These are phyloP conservation scores for Brassica juncea DNA, from an alignment of 345 rosid genomes.

Conservation along the genomic window DNA sequence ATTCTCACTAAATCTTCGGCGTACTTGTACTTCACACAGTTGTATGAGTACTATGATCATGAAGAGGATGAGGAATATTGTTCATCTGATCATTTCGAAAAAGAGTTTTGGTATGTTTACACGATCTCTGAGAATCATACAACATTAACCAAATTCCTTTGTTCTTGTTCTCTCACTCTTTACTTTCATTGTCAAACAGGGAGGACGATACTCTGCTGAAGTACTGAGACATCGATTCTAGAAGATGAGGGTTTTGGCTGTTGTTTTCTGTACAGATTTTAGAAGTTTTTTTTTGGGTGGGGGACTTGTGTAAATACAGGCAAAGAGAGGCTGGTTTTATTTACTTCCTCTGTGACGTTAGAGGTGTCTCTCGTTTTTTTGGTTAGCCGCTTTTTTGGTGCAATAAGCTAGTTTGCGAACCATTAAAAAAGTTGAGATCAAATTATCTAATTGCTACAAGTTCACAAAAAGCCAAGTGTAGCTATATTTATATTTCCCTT, in stretches of 20 bases:
- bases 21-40: conserved; percentile 30
- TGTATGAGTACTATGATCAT: conserved; percentile 22
- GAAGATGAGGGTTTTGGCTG: conserved; percentile 1
- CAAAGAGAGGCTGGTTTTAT: conserved; percentile 4
- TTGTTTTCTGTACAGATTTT: conserved; percentile 9
- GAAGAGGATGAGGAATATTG: conserved; percentile 12
- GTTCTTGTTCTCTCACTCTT: conserved; percentile 17
- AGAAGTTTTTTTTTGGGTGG: neutral
- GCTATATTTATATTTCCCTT: neutral
- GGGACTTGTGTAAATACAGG: conserved; percentile 13
- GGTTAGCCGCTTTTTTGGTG: neutral
- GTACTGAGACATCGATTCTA: conserved; percentile 5
- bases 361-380: neutral
- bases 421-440: neutral
- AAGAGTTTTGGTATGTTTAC: conserved; percentile 28
- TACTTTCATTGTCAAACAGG: conserved; percentile 28
- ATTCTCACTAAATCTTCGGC: neutral
- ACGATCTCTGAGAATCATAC: conserved; percentile 4
- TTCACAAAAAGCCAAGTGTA: neutral
- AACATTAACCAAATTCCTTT: neutral
- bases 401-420: neutral
- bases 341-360: neutral
- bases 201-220: conserved; percentile 20
- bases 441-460: neutral
- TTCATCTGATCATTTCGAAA: conserved; percentile 27